Conservation (phyloP, 164 flowering plant genomes). For the Berberis thunbergii region DNA sequence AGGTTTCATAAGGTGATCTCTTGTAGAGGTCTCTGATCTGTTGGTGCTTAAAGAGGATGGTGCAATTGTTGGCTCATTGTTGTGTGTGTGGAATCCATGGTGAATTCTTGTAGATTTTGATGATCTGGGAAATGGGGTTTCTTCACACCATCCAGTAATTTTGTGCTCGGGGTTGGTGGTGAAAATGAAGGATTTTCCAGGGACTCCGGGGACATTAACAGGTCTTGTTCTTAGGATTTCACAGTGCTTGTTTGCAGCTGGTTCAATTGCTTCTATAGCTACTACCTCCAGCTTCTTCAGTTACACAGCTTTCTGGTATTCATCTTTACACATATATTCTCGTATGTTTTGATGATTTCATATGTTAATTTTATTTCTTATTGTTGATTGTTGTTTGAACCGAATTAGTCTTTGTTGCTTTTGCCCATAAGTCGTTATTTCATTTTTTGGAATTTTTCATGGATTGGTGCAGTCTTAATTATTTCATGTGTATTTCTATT, state of each 20-base stretch:
- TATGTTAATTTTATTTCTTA: too few species aligned
- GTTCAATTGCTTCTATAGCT: constrained; percentile 51
- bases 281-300: constrained; percentile 37
- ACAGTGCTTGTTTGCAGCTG: constrained; percentile 54
- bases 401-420: too few species aligned
- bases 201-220: constrained; percentile 62
- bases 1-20: too few species aligned
- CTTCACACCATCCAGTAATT: background rate
- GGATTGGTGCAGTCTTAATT: too few species aligned
- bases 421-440: too few species aligned
- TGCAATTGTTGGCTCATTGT: too few species aligned
- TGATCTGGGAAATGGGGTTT: constrained; percentile 7
- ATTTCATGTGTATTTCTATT: too few species aligned
- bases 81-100: too few species aligned
- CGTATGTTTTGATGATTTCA: background rate
- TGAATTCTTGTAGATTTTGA: background rate
- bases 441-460: too few species aligned
- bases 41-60: too few species aligned
- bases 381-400: too few species aligned
- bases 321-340: background rate
- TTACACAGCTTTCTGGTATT: constrained; percentile 67
- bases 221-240: constrained; percentile 46
- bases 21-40: too few species aligned
- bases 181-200: constrained; percentile 58
- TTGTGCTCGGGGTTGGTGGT: constrained; percentile 7